Conservation (phyloP, 2,329 filamentous ascomycete species). For the Onygenales sp. region DNA sequence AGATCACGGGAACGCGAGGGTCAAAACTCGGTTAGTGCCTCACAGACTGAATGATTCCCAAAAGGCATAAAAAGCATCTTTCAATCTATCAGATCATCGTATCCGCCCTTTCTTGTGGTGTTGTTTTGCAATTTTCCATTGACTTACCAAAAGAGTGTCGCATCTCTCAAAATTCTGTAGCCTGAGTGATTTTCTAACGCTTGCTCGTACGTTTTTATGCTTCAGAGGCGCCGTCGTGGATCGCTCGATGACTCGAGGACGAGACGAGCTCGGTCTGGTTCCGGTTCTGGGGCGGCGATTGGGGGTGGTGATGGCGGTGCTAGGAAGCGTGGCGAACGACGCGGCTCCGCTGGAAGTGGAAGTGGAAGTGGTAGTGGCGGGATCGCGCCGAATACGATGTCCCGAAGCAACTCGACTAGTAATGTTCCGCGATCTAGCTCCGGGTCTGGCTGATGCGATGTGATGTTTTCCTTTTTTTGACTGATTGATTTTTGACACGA, state of each 20-base stretch:
- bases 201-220: slow-evolving; percentile 29
- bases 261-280: not conserved
- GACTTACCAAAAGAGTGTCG: slow-evolving; percentile 32
- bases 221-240: slow-evolving; percentile 38
- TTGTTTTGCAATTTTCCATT: slow-evolving; percentile 19
- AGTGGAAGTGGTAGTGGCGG: slow-evolving; percentile 17
- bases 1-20: slow-evolving; percentile 25
- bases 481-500: too few species aligned
- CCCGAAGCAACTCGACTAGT: slow-evolving; percentile 34
- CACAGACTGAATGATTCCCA: slow-evolving; percentile 18
- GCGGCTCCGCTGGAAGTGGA: slow-evolving; percentile 27
- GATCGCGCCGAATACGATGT: slow-evolving; percentile 24
- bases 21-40: slow-evolving; percentile 37
- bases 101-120: slow-evolving; percentile 12
- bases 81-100: slow-evolving; percentile 1
- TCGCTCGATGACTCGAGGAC: slow-evolving; percentile 25
- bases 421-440: not conserved
- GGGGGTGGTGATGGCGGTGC: slow-evolving; percentile 30
- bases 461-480: too few species aligned
- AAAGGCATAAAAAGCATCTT: slow-evolving; percentile 12
- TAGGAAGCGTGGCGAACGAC: slow-evolving; percentile 29
- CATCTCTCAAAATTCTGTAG: slow-evolving; percentile 23
- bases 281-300: slow-evolving; percentile 24
- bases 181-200: slow-evolving; percentile 38
- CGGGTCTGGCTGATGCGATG: not conserved